Base-by-base conservation (phyloP, 1,284 basidiomycete species). In the Boletus smithii region DNA sequence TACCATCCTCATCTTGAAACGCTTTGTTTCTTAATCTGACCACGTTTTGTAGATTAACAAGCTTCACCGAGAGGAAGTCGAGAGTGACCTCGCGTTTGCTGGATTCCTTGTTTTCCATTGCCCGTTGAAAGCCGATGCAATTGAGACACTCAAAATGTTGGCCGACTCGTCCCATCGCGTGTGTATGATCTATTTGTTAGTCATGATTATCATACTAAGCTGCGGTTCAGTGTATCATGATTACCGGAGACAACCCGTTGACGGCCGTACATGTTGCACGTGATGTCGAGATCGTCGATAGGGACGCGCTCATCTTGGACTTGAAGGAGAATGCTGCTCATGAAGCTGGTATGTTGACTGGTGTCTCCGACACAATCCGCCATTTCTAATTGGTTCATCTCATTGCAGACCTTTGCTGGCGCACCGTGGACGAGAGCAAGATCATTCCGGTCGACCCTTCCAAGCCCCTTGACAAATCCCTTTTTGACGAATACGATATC, bases 41-140 rank as follows among this genome's bases (percentile, higher is more conserved):
- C 13, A 13, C 4, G 1, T 36, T 47, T 22, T 33, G 41, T 53
- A 94, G 90, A 88, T 97, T 63, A 92, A 92, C 65, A 90, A 89
- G 54, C 69, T 95, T 22, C 69, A 81, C 33, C 76, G 94, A 43
- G 85, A 91, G 38, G 70, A 83, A 30, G 89, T 91, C 31, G 95
- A 97, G 68, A 81, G 80, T 49, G 63, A 73, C 5, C 75, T 97
- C 31, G 71, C 66, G 4, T 97, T 97, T 63, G 91, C 81, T 24
- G 94, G 94, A 10, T 97, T 97, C 76, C 73, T 97, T 53, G 91
- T 97, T 11, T 97, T 97, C 81, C 92, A 95, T 64, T 97, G 93
- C 64, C 94, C 95, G 2, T 79, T 97, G 56, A 97, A 97, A 70
- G 69, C 81, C n/a, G 94, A 97, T 66, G 95, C 94, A 3, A 75